Evolutionary conservation across 345 rosid genomes (phyloP).

Genomic region (Melaleuca alternifolia): DNA sequence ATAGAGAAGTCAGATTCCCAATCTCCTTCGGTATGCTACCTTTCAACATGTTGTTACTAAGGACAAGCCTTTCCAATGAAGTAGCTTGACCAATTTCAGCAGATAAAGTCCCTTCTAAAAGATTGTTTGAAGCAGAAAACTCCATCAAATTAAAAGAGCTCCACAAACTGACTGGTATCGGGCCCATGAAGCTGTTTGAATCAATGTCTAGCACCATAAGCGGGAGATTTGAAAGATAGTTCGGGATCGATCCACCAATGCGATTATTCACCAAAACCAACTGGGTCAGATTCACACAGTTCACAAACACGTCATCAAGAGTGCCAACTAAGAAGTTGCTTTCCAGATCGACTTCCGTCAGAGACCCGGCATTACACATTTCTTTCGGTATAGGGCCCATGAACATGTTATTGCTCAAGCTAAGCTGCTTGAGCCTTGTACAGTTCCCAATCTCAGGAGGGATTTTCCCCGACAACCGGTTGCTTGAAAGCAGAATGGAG

Average conservation of each 20-base stretch:
- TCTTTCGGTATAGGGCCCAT: conserved; percentile 60
- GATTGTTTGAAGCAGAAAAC: conserved; percentile 60
- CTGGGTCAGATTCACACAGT: conserved; percentile 55
- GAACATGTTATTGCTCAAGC: conserved; percentile 47
- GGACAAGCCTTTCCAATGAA: conserved; percentile 49
- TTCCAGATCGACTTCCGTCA: conserved; percentile 47
- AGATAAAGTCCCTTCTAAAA: conserved; percentile 46
- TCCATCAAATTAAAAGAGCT: conserved; percentile 51
- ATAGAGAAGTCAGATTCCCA: conserved; percentile 52
- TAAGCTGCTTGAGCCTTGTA: conserved; percentile 38
- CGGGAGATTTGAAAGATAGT: conserved; percentile 57
- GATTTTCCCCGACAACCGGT: conserved; percentile 43
- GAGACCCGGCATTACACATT: conserved; percentile 51
- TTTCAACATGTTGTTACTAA: conserved; percentile 41
- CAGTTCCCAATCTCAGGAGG: conserved; percentile 57
- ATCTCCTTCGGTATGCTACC: conserved; percentile 66
- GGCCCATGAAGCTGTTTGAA: conserved; percentile 64
- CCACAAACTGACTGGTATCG: conserved; percentile 57
- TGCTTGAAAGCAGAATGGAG: conserved; percentile 52
- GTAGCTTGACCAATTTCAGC: conserved; percentile 52
- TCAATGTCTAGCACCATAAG: conserved; percentile 65
- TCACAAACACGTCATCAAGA: conserved; percentile 45
- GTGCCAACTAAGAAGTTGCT: conserved; percentile 45
- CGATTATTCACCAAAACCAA: conserved; percentile 42
- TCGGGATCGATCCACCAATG: conserved; percentile 50